Evolutionary conservation across 2,329 filamentous ascomycete genomes (phyloP).

Genomic region (Nothopassalora personata): DNA sequence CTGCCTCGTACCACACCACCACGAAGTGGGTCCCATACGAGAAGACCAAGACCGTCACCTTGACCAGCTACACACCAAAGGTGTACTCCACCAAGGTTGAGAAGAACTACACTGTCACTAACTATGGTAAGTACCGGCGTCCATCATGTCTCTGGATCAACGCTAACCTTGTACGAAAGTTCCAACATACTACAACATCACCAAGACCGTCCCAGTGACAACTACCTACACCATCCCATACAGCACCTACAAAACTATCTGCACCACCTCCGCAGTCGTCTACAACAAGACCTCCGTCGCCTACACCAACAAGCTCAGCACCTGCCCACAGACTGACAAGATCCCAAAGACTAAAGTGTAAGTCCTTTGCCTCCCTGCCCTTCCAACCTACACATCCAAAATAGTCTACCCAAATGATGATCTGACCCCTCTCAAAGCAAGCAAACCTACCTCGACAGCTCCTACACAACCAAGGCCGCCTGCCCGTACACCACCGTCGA

Average conservation of each 20-base stretch:
- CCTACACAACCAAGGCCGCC: constrained; percentile 10
- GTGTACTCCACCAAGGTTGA: constrained; percentile 6
- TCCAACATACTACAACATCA: constrained; percentile 12
- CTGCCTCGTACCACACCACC: constrained; percentile 12
- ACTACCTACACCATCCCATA: constrained; percentile 16
- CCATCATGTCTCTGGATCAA: neutral
- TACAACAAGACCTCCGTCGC: constrained; percentile 12
- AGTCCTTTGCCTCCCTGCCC: neutral
- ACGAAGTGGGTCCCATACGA: constrained; percentile 15
- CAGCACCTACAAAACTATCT: constrained; percentile 9
- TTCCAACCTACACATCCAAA: no score
- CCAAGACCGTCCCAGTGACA: constrained; percentile 12
- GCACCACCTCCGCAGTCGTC: constrained; percentile 13
- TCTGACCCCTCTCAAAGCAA: neutral
- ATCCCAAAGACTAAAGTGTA: constrained; percentile 8
- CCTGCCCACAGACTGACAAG: constrained; percentile 9
- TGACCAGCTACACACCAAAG: constrained; percentile 13
- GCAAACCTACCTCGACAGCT: neutral
- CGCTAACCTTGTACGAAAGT: neutral
- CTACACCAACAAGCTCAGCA: constrained; percentile 2
- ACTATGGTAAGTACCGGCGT: constrained; percentile 2
- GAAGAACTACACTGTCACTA: constrained; percentile 5
- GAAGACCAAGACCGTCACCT: constrained; percentile 13
- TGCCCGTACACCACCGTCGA: constrained; percentile 10
- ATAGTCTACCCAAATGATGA: no score